Evolutionary conservation across 2,329 filamentous ascomycete genomes (phyloP), one percentile per base, ranked within the genome.

Genomic region (Fusarium penzigii): DNA sequence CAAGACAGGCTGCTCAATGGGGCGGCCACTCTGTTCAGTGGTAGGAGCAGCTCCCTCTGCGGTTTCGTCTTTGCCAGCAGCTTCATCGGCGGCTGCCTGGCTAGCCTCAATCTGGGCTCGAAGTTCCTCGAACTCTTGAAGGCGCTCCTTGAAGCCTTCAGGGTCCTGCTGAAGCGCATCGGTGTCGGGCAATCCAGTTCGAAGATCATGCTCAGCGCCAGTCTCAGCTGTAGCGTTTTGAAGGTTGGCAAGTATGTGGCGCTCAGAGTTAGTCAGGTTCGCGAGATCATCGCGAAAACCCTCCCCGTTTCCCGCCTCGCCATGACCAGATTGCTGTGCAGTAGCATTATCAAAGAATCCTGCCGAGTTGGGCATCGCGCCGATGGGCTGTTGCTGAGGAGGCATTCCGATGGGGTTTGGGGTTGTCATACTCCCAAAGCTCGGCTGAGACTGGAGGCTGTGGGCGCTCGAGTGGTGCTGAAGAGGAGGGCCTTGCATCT

Each of bases 391-490:
- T 77, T 85, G 52, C 39, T 70, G 68, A 13, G 65, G 60, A 32
- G 67, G 73, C 63, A 78, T 85, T 11, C 84, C 85, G 52, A 88
- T 84, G 2, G 92, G 92, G 53, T 88, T 84, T 6, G 92, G 92
- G n/a, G 92, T 95, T 3, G 90, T 86, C 60, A 99, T 95, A 72
- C 89, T 97, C 16, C 93, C 91, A 68, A 94, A 97, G 73, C 93
- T 97, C 17, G 93, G 93, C 72, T 99, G 94, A 68, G 92, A 97
- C 68, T 99, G 94, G 53, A 99, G 81, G 68, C 93, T 97, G 63
- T 97, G 93, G 9, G 91, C 90, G 68, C 93, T 97, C 1, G 91
- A 92, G 68, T 97, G 92, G 67, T 97, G 94, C 65, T 97, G 92
- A 9, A 97, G 80, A 53, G 76, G 67, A 48, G 69, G 67, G 5